Base-by-base conservation (phyloP, 306 rosid genomes). In the Oxytropis ochrocephala region DNA sequence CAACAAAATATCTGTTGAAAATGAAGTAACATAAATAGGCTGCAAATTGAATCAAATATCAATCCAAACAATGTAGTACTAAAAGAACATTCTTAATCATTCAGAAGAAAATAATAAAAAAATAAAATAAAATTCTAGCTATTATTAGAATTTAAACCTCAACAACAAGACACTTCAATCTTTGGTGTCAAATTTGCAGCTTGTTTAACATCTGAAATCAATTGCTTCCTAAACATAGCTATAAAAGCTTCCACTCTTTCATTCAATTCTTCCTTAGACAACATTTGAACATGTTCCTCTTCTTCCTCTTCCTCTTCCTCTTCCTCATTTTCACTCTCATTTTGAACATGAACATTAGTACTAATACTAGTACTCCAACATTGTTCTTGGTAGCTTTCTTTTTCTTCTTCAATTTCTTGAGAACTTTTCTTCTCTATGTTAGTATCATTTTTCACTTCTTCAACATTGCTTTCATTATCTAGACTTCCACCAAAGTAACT, bases 211-310 rank as follows among this genome's bases (percentile, higher is more conserved):
- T 95, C 99, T 0, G 82, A 83, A 36, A 79, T 88, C 82, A 95
- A 85, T 61, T 95, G 99, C 71, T 86, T 86, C 70, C 96, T 86
- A 39, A 95, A 95, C 96, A 83, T 89, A n/a, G 91, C 63, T 39
- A 95, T 95, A 78, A 95, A 95, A 73, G 99, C 97, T 70, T 95
- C 99, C 54, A 77, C 97, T 77, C 90, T 91, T 75, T 89, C 95
- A 61, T 95, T 89, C 84, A 94, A 79, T 65, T 89, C 97, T 79
- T 89, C 97, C 79, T 87, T 89, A 7, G 97, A 88, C 58, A 94
- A 64, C 80, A 49, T 43, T 42, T 80, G 51, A 13, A 50, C 78
- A 19, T 68, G 86, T 8, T 63, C 74, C 44, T 72, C 82, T 6
- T 60, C 82, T 11, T 70, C 82, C 11, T 8, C 76, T 0, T 39